These are phyloP conservation scores for Solanum arcanum DNA, from an alignment of 257 asterid species.

Conservation along the genomic window DNA sequence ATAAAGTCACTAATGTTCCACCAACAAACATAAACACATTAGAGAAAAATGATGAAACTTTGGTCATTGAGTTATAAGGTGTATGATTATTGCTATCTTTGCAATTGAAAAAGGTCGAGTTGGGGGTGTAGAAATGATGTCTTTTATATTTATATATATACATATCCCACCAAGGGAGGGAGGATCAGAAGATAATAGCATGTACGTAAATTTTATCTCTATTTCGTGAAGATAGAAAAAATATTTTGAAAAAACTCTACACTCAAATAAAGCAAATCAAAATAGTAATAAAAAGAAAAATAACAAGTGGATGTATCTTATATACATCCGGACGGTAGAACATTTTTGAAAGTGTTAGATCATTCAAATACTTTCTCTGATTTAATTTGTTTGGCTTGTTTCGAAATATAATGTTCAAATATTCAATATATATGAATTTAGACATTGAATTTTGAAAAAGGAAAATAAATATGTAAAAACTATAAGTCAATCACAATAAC, in stretches of 20 bases:
- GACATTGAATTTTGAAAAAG: not conserved
- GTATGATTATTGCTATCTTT: too few species aligned
- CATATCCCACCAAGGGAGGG: too few species aligned
- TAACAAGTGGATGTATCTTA: too few species aligned
- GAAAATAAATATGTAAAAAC: not conserved
- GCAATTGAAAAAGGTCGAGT: not conserved
- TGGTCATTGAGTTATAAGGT: constrained; percentile 17
- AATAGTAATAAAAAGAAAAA: too few species aligned
- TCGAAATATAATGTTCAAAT: not conserved
- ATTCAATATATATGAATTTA: not conserved
- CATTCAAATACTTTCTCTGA: not conserved
- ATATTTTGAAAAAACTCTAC: too few species aligned
- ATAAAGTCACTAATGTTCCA: constrained; percentile 23
- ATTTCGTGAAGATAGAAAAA: too few species aligned
- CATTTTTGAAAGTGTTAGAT: not conserved
- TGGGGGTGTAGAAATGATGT: not conserved
- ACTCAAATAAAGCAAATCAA: not conserved
- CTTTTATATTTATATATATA: not conserved
- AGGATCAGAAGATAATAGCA: too few species aligned
- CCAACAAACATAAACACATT: constrained; percentile 29
- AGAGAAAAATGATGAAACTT: constrained; percentile 23
- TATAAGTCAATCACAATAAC: not conserved
- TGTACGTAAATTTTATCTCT: too few species aligned
- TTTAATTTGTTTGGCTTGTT: not conserved
- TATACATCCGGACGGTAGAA: not conserved